A percentile compares a stretch with the other conserved stretches of the same genome.
These are phyloP conservation scores for Pythium pyrilobum DNA, from an alignment of 352 stramenopile species.

Conservation along the genomic window DNA sequence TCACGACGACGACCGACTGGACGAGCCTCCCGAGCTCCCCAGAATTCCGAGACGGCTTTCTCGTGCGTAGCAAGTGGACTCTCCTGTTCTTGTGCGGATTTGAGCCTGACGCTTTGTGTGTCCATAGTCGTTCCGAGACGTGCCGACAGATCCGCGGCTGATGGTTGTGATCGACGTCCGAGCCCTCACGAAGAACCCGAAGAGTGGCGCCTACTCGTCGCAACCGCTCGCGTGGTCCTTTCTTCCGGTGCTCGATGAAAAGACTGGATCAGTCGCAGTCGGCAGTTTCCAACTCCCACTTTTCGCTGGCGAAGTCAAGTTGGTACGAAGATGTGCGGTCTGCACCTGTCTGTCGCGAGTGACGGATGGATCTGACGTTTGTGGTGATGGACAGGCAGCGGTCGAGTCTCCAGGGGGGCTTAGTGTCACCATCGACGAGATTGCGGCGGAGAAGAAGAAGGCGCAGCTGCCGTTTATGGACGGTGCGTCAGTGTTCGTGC, in stretches of 20 bases:
- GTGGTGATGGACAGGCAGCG: too few species aligned
- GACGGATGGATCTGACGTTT: background rate
- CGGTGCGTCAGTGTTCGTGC: slow-evolving; percentile 50
- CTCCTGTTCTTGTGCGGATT: background rate
- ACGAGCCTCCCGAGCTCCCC: slow-evolving; percentile 42
- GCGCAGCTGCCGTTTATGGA: slow-evolving; percentile 26
- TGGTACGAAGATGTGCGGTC: slow-evolving; percentile 30
- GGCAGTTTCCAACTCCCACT: slow-evolving; percentile 54
- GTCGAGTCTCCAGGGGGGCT: slow-evolving; percentile 25
- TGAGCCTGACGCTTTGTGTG: background rate
- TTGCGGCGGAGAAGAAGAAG: slow-evolving; percentile 47
- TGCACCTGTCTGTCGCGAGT: too few species aligned
- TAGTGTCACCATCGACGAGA: slow-evolving; percentile 28
- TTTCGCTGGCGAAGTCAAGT: slow-evolving; percentile 52
- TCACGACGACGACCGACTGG: slow-evolving; percentile 63
- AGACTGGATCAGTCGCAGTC: slow-evolving; percentile 24
- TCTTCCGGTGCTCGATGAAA: slow-evolving; percentile 37
- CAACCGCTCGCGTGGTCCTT: slow-evolving; percentile 64
- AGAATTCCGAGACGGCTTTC: slow-evolving; percentile 55
- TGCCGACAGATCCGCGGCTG: slow-evolving; percentile 19
- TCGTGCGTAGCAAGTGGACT: slow-evolving; percentile 21
- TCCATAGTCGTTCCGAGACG: slow-evolving; percentile 42
- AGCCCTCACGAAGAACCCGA: slow-evolving; percentile 33
- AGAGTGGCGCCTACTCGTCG: slow-evolving; percentile 36
- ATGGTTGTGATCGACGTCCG: slow-evolving; percentile 56